Conservation (phyloP, 768 basidiomycete genomes). For the Phanerodontia chrysosporium region DNA sequence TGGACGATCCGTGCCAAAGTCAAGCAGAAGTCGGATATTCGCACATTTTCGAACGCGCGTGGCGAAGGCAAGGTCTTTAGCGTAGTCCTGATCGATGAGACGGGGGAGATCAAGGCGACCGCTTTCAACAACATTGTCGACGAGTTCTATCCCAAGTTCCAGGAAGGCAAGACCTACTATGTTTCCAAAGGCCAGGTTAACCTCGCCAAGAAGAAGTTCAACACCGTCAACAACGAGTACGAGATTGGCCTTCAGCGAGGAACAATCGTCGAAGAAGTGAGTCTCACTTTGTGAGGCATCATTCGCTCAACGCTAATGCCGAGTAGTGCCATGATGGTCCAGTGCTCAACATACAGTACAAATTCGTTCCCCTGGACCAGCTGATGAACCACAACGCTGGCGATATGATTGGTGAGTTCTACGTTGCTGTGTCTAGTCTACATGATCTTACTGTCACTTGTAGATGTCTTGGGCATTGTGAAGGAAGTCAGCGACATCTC, state of each 20-base stretch:
- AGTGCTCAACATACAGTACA: conserved; percentile 81
- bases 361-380: conserved; percentile 62
- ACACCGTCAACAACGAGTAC: conserved; percentile 86
- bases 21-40: conserved; percentile 84
- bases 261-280: conserved; percentile 82
- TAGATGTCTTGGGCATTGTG: conserved; percentile 86
- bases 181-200: conserved; percentile 89
- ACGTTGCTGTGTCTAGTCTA: background rate
- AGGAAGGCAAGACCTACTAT: conserved; percentile 91
- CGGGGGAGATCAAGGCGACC: conserved; percentile 87
- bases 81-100: conserved; percentile 91
- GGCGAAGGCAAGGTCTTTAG: conserved; percentile 96
- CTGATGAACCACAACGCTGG: conserved; percentile 72
- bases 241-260: conserved; percentile 82
- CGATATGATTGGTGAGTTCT: conserved; percentile 66
- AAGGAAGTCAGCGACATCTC: conserved; percentile 68
- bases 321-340: conserved; percentile 73
- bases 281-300: conserved; percentile 15
- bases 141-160: conserved; percentile 74
- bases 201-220: conserved; percentile 96
- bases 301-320: conserved; percentile 6
- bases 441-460: background rate
- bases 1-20: conserved; percentile 98
- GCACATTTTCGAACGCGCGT: conserved; percentile 79
- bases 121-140: conserved; percentile 87